Evolutionary conservation across 2,329 filamentous ascomycete genomes (phyloP).

Genomic region (Talaromyces sp.): DNA sequence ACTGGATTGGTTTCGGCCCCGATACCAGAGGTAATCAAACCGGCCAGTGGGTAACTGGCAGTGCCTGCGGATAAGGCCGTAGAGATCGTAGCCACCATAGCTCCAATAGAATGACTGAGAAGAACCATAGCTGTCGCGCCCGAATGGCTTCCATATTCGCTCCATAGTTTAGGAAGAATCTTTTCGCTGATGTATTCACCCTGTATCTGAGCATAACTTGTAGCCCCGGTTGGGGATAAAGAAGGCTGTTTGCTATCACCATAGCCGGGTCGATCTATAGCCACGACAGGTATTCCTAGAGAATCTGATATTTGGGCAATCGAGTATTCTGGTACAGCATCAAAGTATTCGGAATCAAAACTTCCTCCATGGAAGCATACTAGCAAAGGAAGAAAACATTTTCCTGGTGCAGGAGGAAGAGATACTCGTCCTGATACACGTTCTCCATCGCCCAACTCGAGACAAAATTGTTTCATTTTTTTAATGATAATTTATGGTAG

Average conservation of each 20-base stretch:
- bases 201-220: slow-evolving; percentile 7
- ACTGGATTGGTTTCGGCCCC: background rate
- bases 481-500: no score
- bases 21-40: slow-evolving; percentile 15
- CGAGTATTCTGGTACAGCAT: slow-evolving; percentile 3
- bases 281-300: slow-evolving; percentile 6
- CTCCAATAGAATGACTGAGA: slow-evolving; percentile 13
- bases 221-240: background rate
- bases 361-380: slow-evolving; percentile 15
- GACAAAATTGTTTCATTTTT: background rate
- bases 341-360: slow-evolving; percentile 15
- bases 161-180: slow-evolving; percentile 11
- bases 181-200: slow-evolving; percentile 8
- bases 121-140: slow-evolving; percentile 10
- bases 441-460: background rate
- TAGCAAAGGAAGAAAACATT: slow-evolving; percentile 2
- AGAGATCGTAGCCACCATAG: slow-evolving; percentile 12
- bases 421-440: background rate
- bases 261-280: slow-evolving; percentile 13
- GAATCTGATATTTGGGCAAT: background rate
- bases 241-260: background rate
- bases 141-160: slow-evolving; percentile 2
- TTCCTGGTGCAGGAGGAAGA: background rate
- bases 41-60: slow-evolving; percentile 11
- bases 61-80: slow-evolving; percentile 2